phyloP scores from a whole-genome alignment of 1,139 yeast genomes.

The Geotrichum candidum region DNA sequence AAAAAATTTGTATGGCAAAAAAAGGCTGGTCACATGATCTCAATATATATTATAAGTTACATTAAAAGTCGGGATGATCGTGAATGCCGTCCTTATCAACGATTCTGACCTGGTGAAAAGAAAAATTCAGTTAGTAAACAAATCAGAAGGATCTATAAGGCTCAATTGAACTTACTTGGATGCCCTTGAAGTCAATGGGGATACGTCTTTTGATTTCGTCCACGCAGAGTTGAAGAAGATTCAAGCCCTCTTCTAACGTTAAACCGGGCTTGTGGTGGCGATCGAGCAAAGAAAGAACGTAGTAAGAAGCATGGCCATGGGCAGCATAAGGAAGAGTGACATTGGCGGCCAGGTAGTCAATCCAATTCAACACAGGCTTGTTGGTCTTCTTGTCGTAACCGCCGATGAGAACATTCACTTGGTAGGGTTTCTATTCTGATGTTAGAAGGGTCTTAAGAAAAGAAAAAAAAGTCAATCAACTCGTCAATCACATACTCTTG shows the following conservation, averaged over 20 bases:
- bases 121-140: not conserved
- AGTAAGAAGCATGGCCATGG: conserved; percentile 95
- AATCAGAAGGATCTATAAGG: not conserved
- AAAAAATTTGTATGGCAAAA: not conserved
- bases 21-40: conserved; percentile 10
- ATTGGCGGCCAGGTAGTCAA: conserved; percentile 90
- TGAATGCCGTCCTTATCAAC: conserved; percentile 16
- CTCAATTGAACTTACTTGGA: conserved; percentile 36
- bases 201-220: conserved; percentile 77
- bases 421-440: conserved; percentile 69
- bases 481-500: conserved; percentile 42
- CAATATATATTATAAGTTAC: not conserved
- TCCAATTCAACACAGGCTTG: conserved; percentile 73
- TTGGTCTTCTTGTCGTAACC: conserved; percentile 67
- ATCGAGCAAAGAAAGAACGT: conserved; percentile 83
- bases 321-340: conserved; percentile 93
- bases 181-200: conserved; percentile 96
- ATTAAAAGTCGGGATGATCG: conserved; percentile 16
- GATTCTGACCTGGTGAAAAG: conserved; percentile 7
- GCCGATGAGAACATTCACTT: conserved; percentile 81
- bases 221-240: conserved; percentile 65
- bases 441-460: conserved; percentile 12
- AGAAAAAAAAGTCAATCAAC: not conserved
- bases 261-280: conserved; percentile 80
- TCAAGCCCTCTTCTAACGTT: conserved; percentile 72